Evolutionary conservation across 495 filamentous ascomycete species (phyloP), one percentile per base, ranked within the genome.

Genomic region (Aspergillus wentii): DNA sequence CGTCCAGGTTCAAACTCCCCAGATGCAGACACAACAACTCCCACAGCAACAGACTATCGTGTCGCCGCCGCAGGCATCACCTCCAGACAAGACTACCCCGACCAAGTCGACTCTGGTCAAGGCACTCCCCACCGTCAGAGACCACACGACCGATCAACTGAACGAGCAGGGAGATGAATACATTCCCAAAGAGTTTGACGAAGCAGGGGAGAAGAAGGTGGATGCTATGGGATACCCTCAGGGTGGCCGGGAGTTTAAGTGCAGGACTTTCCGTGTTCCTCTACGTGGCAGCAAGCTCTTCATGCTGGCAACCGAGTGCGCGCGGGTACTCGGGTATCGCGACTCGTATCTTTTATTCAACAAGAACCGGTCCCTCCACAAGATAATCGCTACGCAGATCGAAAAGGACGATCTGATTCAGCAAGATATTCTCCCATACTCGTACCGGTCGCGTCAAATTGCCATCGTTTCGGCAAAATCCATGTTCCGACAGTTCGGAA

Each of bases 401-500:
- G 92, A 99, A 62, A 99, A 97, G 67, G 92, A 97, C 52, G 88
- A 97, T 57, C 68, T 99, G 5, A 96, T 99, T 23, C 71, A 81
- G 39, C 88, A 97, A 62, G 92, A 96, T 52, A 89, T 97, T 36
- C 66, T 99, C 19, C 94, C 94, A 0, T 99, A 97, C 62, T 97
- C 92, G 16, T 99, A 99, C 52, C 79, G 94, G 15, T 99, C 92
- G 5, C 83, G 92, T 27, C 92, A 99, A 63, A 99, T 97, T 42
- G 94, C 92, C 17, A 97, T 99, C 41, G 92, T 99, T 19, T 96
- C 92, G 3, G 92, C 92, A n/a, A 82, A 85, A 44, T 96, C 92
- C 31, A 99, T 99, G 92, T 99, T 97, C 58, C 83, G 92, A 13
- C 92, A 99, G 61, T 99, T 99, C 56, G 92, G 92, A n/a, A 94